Evolutionary conservation across 768 basidiomycete species (phyloP).

Genomic region (Paxillus rubicundulus): DNA sequence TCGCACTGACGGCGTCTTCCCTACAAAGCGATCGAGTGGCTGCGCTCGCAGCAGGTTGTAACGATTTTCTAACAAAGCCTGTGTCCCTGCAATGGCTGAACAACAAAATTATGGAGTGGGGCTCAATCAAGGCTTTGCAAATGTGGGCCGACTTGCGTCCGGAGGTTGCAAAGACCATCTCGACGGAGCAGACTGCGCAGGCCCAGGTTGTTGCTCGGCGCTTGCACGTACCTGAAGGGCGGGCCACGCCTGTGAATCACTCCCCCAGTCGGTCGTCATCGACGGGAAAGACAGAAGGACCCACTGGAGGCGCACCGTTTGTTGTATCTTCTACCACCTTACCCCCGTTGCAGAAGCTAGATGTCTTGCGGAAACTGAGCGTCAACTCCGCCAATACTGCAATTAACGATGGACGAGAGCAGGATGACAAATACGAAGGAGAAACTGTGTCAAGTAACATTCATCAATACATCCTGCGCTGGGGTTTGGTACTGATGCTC

Average conservation of each 20-base stretch:
- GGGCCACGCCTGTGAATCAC: constrained; percentile 35
- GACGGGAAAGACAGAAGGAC: constrained; percentile 22
- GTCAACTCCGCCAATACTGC: constrained; percentile 13
- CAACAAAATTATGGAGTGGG: constrained; percentile 99
- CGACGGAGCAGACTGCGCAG: constrained; percentile 45
- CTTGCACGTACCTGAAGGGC: constrained; percentile 48
- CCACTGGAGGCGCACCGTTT: constrained; percentile 17
- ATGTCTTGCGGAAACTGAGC: constrained; percentile 24
- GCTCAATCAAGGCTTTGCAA: constrained; percentile 90
- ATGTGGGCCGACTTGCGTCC: constrained; percentile 88
- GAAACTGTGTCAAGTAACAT: constrained; percentile 25
- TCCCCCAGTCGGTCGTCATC: constrained; percentile 41
- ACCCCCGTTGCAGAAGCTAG: constrained; percentile 20
- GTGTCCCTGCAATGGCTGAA: constrained; percentile 95
- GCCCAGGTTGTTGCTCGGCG: constrained; percentile 47
- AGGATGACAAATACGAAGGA: constrained; percentile 18
- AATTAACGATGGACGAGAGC: background rate
- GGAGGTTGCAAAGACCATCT: constrained; percentile 48
- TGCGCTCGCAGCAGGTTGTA: constrained; percentile 97
- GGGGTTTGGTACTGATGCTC: constrained; percentile 8
- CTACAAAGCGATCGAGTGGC: constrained; percentile 93
- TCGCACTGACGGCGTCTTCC: constrained; percentile 96
- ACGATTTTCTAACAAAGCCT: constrained; percentile 97
- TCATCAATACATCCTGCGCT: background rate
- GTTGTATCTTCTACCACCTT: constrained; percentile 14